Evolutionary conservation across 2,329 filamentous ascomycete species (phyloP).

Genomic region (Ophiostoma populinum): DNA sequence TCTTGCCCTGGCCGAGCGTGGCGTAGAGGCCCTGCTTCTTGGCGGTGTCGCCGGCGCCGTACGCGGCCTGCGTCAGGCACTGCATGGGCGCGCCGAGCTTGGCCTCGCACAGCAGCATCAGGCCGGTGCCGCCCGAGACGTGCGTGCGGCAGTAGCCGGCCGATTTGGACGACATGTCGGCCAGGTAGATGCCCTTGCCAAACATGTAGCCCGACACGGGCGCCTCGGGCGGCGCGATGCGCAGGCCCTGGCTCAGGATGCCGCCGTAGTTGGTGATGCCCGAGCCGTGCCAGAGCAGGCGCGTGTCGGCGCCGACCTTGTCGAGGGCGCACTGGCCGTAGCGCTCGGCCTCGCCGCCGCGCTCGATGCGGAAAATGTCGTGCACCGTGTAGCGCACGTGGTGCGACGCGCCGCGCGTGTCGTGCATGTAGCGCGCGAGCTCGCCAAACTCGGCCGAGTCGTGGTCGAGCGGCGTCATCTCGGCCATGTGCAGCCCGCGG

Average conservation of each 20-base stretch:
- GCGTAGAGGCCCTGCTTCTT: constrained; percentile 41
- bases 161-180: constrained; percentile 70
- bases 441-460: constrained; percentile 44
- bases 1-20: constrained; percentile 53
- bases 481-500: constrained; percentile 50
- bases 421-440: constrained; percentile 48
- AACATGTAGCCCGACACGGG: constrained; percentile 76
- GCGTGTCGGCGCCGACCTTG: constrained; percentile 39
- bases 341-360: constrained; percentile 51
- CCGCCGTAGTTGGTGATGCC: constrained; percentile 72
- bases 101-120: constrained; percentile 71
- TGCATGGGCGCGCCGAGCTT: constrained; percentile 64
- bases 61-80: constrained; percentile 38
- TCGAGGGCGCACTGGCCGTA: constrained; percentile 41
- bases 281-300: constrained; percentile 78
- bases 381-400: constrained; percentile 39
- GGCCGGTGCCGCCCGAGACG: constrained; percentile 48
- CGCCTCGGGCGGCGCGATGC: constrained; percentile 76
- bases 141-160: constrained; percentile 54
- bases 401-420: constrained; percentile 53
- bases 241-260: constrained; percentile 67
- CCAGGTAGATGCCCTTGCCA: constrained; percentile 76
- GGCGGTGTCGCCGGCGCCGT: constrained; percentile 45
- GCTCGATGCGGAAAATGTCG: constrained; percentile 70
- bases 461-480: constrained; percentile 54